Base-by-base conservation (phyloP, 345 rosid species). In the Euphorbia tirucalli region DNA sequence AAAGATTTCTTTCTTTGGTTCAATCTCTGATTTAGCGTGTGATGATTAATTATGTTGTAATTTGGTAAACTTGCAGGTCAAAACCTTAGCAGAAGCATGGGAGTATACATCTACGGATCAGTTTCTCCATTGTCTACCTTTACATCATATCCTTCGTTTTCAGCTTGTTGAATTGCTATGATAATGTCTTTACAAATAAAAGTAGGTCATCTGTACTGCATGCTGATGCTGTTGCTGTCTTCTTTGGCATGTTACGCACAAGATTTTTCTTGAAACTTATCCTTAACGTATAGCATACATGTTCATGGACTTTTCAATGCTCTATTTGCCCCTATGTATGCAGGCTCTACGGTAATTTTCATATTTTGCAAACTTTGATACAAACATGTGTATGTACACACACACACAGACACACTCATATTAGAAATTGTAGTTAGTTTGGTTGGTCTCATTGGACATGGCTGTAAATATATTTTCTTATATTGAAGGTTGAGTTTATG, bases 271-370 rank as follows among this genome's bases (percentile, higher is more conserved):
- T 61, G 62, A 49, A 25, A 21, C 62, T 69, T 60, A 65, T 84
- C 88, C 90, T 90, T 88, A 86, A 88, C 87, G 74, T 27, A 21
- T 59, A 64, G 41, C 41, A 43, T 85, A 90, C 89, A 90, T 79
- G 99, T 95, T 70, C 99, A 95, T 70, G 99, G 99, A 60, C 93
- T 95, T 54, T 92, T 92, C 80, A 95, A 95, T 68, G 90, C 91
- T 75, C 81, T 95, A 63, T 83, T 95, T 76, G 90, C 99, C 59
- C 99, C 97, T 37, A 79, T 95, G 15, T 95, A 90, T 72, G 93
- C 90, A 0, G 96, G 93, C 43, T 83, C 97, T 71, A 80, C 84
- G 69, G 99, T 95, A 89, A 85, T 71, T 32, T n/a, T 15, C 65
- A 31, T 10, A 41, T 37, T 46, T 54, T 46, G 39, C 49, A 37